Percentiles rank a stretch among this genome's conserved stretches.
Conservation (phyloP, 306 rosid species). For the Quercus mongolica region DNA sequence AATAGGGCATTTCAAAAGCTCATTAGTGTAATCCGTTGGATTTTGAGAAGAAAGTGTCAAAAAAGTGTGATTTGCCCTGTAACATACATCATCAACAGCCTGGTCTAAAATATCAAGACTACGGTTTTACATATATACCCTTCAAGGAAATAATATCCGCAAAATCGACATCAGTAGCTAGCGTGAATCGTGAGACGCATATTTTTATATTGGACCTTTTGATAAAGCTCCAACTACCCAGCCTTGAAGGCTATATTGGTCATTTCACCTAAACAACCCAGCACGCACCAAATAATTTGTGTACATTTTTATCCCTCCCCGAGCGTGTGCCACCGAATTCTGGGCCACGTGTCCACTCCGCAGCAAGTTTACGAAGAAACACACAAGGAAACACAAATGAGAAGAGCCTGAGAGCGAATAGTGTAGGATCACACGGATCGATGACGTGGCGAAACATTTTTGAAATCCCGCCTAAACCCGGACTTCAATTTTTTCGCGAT, state of each 20-base stretch:
- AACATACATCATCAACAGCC: neutral
- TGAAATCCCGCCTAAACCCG: slow-evolving; percentile 92
- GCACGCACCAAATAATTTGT: too few species aligned
- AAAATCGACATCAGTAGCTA: too few species aligned
- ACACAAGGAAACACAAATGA: slow-evolving; percentile 67
- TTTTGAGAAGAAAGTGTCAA: too few species aligned
- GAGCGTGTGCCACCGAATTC: slow-evolving; percentile 18
- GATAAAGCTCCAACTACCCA: too few species aligned
- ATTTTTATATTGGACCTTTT: too few species aligned
- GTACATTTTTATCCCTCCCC: too few species aligned
- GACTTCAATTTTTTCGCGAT: slow-evolving; percentile 49
- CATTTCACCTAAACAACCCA: too few species aligned
- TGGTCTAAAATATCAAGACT: neutral
- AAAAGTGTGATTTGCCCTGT: neutral
- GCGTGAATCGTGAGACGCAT: too few species aligned
- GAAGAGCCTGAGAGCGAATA: neutral
- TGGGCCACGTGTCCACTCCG: neutral
- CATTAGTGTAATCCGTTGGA: too few species aligned
- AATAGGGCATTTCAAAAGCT: too few species aligned
- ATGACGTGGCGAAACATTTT: slow-evolving; percentile 48
- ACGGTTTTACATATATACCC: slow-evolving; percentile 23
- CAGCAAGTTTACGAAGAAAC: slow-evolving; percentile 24
- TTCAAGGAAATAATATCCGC: neutral
- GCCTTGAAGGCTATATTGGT: too few species aligned
- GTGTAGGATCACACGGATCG: slow-evolving; percentile 35